Evolutionary conservation across 495 filamentous ascomycete genomes (phyloP).

Genomic region (Hypoxylon intermedium): DNA sequence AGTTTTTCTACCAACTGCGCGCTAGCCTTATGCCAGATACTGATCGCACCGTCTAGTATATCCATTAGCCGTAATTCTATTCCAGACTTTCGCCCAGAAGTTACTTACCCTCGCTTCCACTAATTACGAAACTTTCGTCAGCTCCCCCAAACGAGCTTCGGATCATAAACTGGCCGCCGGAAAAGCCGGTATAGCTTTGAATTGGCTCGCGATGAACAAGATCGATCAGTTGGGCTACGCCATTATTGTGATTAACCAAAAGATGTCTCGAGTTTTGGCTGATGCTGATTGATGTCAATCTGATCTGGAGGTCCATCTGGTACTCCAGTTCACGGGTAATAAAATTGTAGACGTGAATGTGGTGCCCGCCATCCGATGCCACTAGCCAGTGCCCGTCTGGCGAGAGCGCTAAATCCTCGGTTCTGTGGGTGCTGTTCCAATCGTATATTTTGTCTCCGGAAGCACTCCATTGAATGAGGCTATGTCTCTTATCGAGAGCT

Average conservation of each 20-base stretch:
- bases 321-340: constrained; percentile 74
- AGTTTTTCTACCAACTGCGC: constrained; percentile 76
- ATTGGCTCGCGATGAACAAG: constrained; percentile 75
- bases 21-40: constrained; percentile 89
- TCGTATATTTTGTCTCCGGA: constrained; percentile 62
- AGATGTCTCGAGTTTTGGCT: constrained; percentile 78
- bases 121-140: constrained; percentile 86
- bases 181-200: constrained; percentile 74
- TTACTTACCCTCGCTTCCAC: constrained; percentile 84
- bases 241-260: constrained; percentile 80
- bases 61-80: constrained; percentile 29
- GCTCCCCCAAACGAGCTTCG: constrained; percentile 86
- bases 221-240: constrained; percentile 77
- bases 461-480: constrained; percentile 73
- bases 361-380: constrained; percentile 71
- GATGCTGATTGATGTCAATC: constrained; percentile 79
- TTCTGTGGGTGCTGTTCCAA: constrained; percentile 73
- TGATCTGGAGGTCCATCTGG: constrained; percentile 68
- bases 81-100: background rate
- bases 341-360: constrained; percentile 85
- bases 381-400: constrained; percentile 79
- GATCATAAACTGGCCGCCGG: constrained; percentile 76
- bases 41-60: constrained; percentile 72
- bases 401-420: constrained; percentile 84
- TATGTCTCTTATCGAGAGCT: constrained; percentile 70